Percentiles rank a stretch among this genome's conserved stretches.
These are phyloP conservation scores for Alternaria postmessia DNA, from an alignment of 2,329 filamentous ascomycete species.

Conservation along the genomic window DNA sequence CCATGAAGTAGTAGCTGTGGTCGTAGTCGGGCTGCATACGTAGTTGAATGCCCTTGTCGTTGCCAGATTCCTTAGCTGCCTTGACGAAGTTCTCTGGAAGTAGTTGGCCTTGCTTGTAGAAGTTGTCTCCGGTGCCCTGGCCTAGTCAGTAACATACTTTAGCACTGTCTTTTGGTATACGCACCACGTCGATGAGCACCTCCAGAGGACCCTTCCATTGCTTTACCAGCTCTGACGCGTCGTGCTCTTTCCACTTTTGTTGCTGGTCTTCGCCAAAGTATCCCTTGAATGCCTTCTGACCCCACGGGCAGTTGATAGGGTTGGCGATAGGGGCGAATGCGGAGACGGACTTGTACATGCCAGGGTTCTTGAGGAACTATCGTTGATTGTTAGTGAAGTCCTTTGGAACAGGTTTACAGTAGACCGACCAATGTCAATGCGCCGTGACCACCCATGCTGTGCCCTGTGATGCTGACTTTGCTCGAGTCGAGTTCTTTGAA, in stretches of 20 bases:
- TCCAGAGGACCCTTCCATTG: slow-evolving; percentile 76
- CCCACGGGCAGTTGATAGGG: slow-evolving; percentile 87
- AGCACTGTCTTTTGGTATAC: slow-evolving; percentile 47
- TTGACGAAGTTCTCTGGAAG: slow-evolving; percentile 90
- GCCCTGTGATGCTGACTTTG: slow-evolving; percentile 85
- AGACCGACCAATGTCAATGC: slow-evolving; percentile 76
- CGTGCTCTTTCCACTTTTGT: slow-evolving; percentile 84
- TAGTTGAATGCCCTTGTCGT: slow-evolving; percentile 74
- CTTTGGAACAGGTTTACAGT: not conserved
- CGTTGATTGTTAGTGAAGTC: slow-evolving; percentile 10
- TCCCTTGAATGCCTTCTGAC: slow-evolving; percentile 90
- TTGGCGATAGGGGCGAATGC: slow-evolving; percentile 93
- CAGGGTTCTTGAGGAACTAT: slow-evolving; percentile 87
- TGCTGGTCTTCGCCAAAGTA: slow-evolving; percentile 82
- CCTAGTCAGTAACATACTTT: not conserved
- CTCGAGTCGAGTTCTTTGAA: slow-evolving; percentile 75
- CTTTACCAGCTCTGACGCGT: slow-evolving; percentile 88
- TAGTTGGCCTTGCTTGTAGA: slow-evolving; percentile 93
- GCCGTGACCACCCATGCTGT: slow-evolving; percentile 97
- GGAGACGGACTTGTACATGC: slow-evolving; percentile 85
- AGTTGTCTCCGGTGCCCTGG: slow-evolving; percentile 90
- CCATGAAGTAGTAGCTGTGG: slow-evolving; percentile 97
- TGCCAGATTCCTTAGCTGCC: slow-evolving; percentile 78
- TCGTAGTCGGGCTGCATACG: slow-evolving; percentile 93
- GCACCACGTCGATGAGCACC: slow-evolving; percentile 84